phyloP scores from a whole-genome alignment of 2,329 filamentous ascomycete species.

The Hysterium pulicare region DNA sequence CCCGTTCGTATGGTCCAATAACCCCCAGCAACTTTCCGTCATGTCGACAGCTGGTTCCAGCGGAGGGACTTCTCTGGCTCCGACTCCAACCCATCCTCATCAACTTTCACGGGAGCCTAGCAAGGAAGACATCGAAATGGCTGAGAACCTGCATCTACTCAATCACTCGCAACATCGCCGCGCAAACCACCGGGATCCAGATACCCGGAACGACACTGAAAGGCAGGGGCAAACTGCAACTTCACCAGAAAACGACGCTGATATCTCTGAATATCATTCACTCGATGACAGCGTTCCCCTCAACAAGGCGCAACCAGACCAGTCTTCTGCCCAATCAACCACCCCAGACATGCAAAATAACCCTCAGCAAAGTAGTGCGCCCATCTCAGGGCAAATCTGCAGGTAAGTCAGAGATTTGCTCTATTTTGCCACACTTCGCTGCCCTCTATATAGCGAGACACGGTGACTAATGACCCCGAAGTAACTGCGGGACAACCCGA shows the following conservation, averaged over 20 bases:
- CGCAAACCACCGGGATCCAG: conserved; percentile 13
- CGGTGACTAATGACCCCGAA: conserved; percentile 38
- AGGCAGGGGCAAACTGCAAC: conserved; percentile 7
- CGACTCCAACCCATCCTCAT: conserved; percentile 35
- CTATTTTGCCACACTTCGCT: neutral
- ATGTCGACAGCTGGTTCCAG: conserved; percentile 27
- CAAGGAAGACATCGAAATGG: conserved; percentile 50
- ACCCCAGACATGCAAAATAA: conserved; percentile 9
- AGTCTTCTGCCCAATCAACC: conserved; percentile 13
- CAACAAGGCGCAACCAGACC: conserved; percentile 16
- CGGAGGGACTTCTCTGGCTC: conserved; percentile 37
- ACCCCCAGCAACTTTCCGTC: neutral
- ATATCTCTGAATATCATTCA: conserved; percentile 36
- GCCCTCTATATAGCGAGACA: conserved; percentile 4
- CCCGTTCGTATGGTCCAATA: conserved; percentile 2
- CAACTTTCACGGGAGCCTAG: conserved; percentile 44
- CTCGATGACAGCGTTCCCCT: conserved; percentile 38
- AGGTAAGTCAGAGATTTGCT: conserved; percentile 52
- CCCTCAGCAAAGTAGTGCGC: conserved; percentile 27
- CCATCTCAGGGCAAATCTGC: conserved; percentile 64
- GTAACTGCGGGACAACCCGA: conserved; percentile 91
- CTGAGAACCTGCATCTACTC: conserved; percentile 43
- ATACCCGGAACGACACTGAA: conserved; percentile 11
- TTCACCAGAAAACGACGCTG: conserved; percentile 20
- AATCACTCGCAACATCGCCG: conserved; percentile 42